Evolutionary conservation across 78 protist species (phyloP).

Genomic region (Salpingoeca rosetta): DNA sequence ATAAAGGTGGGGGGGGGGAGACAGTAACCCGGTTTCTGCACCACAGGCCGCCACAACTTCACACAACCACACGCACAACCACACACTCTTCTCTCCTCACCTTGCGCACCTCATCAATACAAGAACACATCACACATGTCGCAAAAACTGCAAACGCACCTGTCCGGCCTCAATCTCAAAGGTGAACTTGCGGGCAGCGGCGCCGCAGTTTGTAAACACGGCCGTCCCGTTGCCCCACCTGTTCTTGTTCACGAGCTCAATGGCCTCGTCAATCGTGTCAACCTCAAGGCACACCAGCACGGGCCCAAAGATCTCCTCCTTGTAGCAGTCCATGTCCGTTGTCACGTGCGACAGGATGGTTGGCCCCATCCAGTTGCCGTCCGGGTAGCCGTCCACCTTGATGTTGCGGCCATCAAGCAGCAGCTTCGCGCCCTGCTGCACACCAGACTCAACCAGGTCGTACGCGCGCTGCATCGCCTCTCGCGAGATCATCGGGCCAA

Average conservation of each 20-base stretch:
- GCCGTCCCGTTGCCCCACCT: slow-evolving; percentile 98
- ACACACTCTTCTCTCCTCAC: too few species aligned
- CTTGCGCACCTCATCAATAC: too few species aligned
- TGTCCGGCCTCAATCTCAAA: slow-evolving; percentile 77
- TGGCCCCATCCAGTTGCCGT: slow-evolving; percentile 91
- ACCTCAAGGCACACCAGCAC: slow-evolving; percentile 58
- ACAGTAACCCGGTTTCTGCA: too few species aligned
- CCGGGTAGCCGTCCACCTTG: slow-evolving; percentile 45
- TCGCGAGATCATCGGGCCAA: slow-evolving; percentile 87
- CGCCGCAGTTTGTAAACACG: slow-evolving; percentile 88
- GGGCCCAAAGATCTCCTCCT: slow-evolving; percentile 94
- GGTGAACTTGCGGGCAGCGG: slow-evolving; percentile 85
- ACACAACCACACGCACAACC: too few species aligned
- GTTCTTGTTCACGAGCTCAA: slow-evolving; percentile 82
- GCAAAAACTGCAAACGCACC: slow-evolving; percentile 32
- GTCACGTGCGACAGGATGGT: slow-evolving; percentile 75
- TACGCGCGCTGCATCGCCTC: slow-evolving; percentile 57
- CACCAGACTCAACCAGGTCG: slow-evolving; percentile 31
- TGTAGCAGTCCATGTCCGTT: slow-evolving; percentile 57
- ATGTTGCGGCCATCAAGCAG: slow-evolving; percentile 80
- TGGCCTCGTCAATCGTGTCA: slow-evolving; percentile 92
- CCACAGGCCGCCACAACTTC: too few species aligned
- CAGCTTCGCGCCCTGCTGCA: slow-evolving; percentile 71
- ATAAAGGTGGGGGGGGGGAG: too few species aligned
- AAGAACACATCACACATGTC: too few species aligned